These are phyloP conservation scores for Annulohypoxylon nitens DNA, from an alignment of 495 filamentous ascomycete genomes.

Conservation along the genomic window DNA sequence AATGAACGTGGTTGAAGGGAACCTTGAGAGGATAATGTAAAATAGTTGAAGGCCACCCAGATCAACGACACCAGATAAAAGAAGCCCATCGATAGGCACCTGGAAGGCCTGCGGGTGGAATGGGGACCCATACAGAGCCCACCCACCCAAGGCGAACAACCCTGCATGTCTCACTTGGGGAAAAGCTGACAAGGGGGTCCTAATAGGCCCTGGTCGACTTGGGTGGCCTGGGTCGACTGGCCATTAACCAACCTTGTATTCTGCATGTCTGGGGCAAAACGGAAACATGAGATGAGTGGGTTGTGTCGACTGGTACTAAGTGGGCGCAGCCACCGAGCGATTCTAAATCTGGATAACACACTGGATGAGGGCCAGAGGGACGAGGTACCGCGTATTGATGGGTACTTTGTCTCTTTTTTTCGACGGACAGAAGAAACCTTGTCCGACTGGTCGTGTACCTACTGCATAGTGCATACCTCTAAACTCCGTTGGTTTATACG, in stretches of 20 bases:
- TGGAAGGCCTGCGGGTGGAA: constrained; percentile 52
- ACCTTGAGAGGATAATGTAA: constrained; percentile 65
- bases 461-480: constrained; percentile 39
- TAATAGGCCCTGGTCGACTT: constrained; percentile 36
- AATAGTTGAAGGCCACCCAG: constrained; percentile 54
- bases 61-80: constrained; percentile 58
- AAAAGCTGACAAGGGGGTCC: constrained; percentile 58
- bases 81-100: constrained; percentile 55
- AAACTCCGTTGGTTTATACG: constrained; percentile 46
- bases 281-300: constrained; percentile 64
- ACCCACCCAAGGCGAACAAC: constrained; percentile 31
- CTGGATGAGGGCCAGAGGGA: constrained; percentile 43
- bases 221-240: constrained; percentile 42
- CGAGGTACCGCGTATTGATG: constrained; percentile 46
- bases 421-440: constrained; percentile 40
- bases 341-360: constrained; percentile 53
- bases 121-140: constrained; percentile 52
- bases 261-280: constrained; percentile 64
- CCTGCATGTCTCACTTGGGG: constrained; percentile 60
- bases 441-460: constrained; percentile 45
- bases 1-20: constrained; percentile 60
- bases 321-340: constrained; percentile 54
- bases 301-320: constrained; percentile 51
- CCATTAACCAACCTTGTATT: constrained; percentile 44
- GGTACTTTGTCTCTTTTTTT: constrained; percentile 44